These are phyloP conservation scores for Chenopodium suecicum DNA, from an alignment of 148 eudicot species.

Conservation along the genomic window DNA sequence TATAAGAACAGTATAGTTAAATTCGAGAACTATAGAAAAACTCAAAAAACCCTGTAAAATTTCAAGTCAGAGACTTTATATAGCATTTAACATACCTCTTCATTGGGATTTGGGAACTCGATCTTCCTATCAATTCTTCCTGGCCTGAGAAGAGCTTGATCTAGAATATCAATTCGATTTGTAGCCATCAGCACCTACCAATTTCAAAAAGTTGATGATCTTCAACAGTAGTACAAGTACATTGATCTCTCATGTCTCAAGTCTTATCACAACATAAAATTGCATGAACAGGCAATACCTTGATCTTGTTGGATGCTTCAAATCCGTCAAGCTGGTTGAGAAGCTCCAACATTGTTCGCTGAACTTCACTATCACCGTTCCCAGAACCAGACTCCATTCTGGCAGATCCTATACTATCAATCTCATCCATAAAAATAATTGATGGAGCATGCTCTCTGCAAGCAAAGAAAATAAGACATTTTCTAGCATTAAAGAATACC, in stretches of 20 bases:
- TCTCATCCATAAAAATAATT: conserved; percentile 73
- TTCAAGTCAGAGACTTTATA: neutral
- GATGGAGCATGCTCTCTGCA: conserved; percentile 72
- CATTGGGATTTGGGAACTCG: conserved; percentile 75
- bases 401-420: conserved; percentile 69
- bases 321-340: conserved; percentile 74
- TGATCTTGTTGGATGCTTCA: conserved; percentile 70
- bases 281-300: conserved; percentile 28
- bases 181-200: conserved; percentile 65
- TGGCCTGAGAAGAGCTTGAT: conserved; percentile 73
- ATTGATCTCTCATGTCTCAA: too few relatives aligned
- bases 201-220: neutral
- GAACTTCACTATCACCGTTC: conserved; percentile 77
- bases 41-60: too few relatives aligned
- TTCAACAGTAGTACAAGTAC: neutral
- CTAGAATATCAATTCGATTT: conserved; percentile 65
- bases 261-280: neutral
- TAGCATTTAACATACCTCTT: conserved; percentile 38
- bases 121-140: conserved; percentile 80
- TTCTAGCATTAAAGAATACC: neutral
- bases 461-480: conserved; percentile 15
- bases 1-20: too few relatives aligned
- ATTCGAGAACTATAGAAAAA: too few relatives aligned
- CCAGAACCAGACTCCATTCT: conserved; percentile 82
- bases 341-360: conserved; percentile 74